phyloP scores from a whole-genome alignment of 495 filamentous ascomycete genomes.

The Pyrenopolyporus hunteri region DNA sequence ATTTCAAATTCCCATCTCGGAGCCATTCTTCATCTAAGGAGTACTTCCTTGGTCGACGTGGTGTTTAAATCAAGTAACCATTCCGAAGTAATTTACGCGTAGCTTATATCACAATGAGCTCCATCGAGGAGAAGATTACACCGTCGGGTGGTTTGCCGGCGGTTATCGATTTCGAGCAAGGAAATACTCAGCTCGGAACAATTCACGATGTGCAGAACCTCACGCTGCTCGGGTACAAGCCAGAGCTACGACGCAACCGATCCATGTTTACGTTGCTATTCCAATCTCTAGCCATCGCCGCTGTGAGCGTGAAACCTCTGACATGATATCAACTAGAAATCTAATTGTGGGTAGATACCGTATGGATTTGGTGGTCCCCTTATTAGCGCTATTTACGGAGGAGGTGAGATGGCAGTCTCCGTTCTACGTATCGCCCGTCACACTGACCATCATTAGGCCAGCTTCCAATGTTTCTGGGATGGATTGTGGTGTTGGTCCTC shows the following conservation, averaged over 20 bases:
- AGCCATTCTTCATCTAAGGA: not conserved
- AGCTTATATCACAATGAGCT: constrained; percentile 19
- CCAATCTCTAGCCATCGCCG: constrained; percentile 50
- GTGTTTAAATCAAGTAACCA: not conserved
- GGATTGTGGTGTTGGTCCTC: constrained; percentile 61
- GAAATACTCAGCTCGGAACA: constrained; percentile 41
- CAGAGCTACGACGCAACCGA: constrained; percentile 61
- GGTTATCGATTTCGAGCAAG: constrained; percentile 17
- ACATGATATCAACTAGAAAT: constrained; percentile 16
- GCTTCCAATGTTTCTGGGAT: constrained; percentile 49
- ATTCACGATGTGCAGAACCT: constrained; percentile 56
- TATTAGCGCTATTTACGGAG: constrained; percentile 48
- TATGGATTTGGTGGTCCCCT: constrained; percentile 50
- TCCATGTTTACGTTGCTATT: constrained; percentile 52
- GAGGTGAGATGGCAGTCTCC: constrained; percentile 34
- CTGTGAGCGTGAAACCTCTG: constrained; percentile 41
- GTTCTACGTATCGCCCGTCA: not conserved
- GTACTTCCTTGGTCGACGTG: not conserved
- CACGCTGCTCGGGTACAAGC: constrained; percentile 66
- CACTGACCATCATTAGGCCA: constrained; percentile 25
- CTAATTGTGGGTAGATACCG: constrained; percentile 36
- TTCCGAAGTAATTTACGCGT: not conserved
- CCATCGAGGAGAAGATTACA: constrained; percentile 25
- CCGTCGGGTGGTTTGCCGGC: not conserved
- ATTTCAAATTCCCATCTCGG: not conserved